Base-by-base conservation (phyloP, 148 eudicot genomes). In the Spergularia bocconei region DNA sequence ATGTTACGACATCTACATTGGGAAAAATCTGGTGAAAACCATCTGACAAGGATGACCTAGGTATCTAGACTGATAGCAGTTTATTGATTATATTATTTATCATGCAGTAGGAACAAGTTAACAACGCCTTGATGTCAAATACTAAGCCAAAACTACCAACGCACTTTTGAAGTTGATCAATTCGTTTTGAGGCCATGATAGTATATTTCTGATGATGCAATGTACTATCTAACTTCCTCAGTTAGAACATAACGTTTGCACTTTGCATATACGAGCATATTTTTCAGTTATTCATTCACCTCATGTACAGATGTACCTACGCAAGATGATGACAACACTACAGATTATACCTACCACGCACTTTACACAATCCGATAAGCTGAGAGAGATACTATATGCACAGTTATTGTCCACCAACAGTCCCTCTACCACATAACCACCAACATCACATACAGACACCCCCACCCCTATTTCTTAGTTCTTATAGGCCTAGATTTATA, bases 391-490 rank as follows among this genome's bases (percentile, higher is more conserved):
- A 55, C 81, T 65, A 57, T 19, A 61, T 19, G 20, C 25, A 69
- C 67, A 60, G 33, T 17, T n/a, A 33, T 63, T 7, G 56, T 17
- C 61, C 29, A 25, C 13, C 20, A 16, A 23, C 56, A 62, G 6
- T 13, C 17, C 23, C 41, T 59, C 16, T 16, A 13, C 17, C 55
- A 23, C 16, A 52, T 47, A 11, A 52, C 41, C 52, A 58, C 2
- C 50, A 57, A 70, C 39, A 16, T 63, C 29, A 56, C 58, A 61
- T 63, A 75, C 7, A 74, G 19, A 21, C 13, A 57, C 50, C 17
- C 56, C 38, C 33, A 54, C 38, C 29, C 29, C 71, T 69, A 61
- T 75, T 73, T 16, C 50, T 19, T n/a, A 14, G 39, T 73, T 41
- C 39, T 3, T 4, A 56, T 41, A 21, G 71, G 53, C 59, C 36